Percentiles rank a stretch among this genome's conserved stretches.
Evolutionary conservation across 192 early-diverging fungal genomes (phyloP).

Genomic region (Entomortierella lignicola): DNA sequence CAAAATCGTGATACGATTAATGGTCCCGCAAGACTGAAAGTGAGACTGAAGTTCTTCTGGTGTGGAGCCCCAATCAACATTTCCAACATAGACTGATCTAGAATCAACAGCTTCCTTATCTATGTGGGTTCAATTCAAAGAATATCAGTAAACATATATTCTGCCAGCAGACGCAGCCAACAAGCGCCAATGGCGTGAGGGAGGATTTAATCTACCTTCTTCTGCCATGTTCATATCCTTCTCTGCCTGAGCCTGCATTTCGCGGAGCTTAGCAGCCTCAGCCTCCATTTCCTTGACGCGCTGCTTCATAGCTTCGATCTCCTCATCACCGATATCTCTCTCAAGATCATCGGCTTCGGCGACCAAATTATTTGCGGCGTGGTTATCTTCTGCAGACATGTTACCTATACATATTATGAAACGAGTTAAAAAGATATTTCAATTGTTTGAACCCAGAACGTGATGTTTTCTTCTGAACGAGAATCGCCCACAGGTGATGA

Average conservation of each 20-base stretch:
- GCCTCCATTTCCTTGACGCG: conserved; percentile 84
- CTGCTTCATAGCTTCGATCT: conserved; percentile 83
- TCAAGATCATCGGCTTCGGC: conserved; percentile 34
- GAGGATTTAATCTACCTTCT: conserved; percentile 53
- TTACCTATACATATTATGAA: not conserved
- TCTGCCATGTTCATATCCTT: conserved; percentile 72
- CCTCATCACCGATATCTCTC: conserved; percentile 52
- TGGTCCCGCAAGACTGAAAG: conserved; percentile 95
- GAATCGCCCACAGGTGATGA: no score
- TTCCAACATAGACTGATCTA: conserved; percentile 95
- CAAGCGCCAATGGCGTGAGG: no score
- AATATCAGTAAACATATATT: no score
- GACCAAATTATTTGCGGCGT: conserved; percentile 7
- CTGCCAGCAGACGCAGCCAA: no score
- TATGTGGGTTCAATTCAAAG: no score
- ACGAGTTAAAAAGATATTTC: not conserved
- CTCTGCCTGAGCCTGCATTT: conserved; percentile 82
- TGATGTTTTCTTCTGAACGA: no score
- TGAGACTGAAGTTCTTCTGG: conserved; percentile 96
- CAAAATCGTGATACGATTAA: conserved; percentile 97
- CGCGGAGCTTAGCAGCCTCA: conserved; percentile 83
- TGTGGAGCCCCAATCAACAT: conserved; percentile 94
- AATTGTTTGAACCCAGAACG: no score
- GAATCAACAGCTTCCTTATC: conserved; percentile 83
- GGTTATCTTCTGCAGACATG: conserved; percentile 42